These are phyloP conservation scores for Daldinia bambusicola DNA, from an alignment of 495 filamentous ascomycete genomes.

Conservation along the genomic window DNA sequence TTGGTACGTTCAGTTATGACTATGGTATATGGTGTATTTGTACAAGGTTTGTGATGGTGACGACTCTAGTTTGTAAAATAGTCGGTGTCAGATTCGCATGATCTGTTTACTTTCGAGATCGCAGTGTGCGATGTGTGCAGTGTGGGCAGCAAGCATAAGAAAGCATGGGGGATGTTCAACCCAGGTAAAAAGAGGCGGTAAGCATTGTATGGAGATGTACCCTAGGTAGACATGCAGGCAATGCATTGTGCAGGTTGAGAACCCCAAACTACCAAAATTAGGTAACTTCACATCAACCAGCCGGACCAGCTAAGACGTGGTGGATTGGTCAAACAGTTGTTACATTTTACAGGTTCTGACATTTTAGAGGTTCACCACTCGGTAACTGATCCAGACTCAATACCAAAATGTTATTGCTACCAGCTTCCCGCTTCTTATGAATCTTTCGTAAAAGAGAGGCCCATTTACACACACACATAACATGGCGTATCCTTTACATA, in stretches of 20 bases:
- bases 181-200: conserved; percentile 46
- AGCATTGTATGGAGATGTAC: conserved; percentile 25
- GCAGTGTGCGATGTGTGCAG: background rate
- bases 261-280: conserved; percentile 38
- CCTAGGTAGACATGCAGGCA: conserved; percentile 31
- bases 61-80: conserved; percentile 4
- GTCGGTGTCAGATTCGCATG: conserved; percentile 34
- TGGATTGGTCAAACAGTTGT: conserved; percentile 1
- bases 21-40: background rate
- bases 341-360: background rate
- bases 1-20: background rate
- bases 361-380: background rate
- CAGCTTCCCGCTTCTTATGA: background rate
- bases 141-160: no score
- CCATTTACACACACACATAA: background rate
- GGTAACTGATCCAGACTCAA: background rate
- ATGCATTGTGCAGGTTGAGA: conserved; percentile 47
- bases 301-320: conserved; percentile 1
- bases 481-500: background rate
- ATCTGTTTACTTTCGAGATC: conserved; percentile 42
- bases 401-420: background rate
- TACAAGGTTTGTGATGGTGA: conserved; percentile 1
- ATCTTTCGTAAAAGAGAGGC: background rate
- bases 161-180: conserved; percentile 20
- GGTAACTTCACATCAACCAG: conserved; percentile 10